Base-by-base conservation (phyloP, 1,139 yeast genomes). In the Yamadazyma atlantica region DNA sequence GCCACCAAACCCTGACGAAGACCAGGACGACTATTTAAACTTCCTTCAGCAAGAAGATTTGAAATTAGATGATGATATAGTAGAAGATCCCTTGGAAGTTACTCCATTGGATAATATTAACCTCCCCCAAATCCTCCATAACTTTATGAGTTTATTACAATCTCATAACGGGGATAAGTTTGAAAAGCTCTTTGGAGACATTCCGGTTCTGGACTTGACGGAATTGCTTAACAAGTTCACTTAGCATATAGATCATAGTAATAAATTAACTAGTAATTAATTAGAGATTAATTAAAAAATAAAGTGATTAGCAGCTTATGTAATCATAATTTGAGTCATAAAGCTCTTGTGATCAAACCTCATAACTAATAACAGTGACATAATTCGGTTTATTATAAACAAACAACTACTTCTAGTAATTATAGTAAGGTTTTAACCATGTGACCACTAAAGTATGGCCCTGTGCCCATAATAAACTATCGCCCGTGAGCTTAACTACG, bases 61-160 rank as follows among this genome's bases (percentile, higher is more conserved):
- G 62, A 18, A 68, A 62, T 39, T 69, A 62, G 79, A 78, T 33
- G 87, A 80, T 18, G 80, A 73, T 28, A 58, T 85, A 4, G 75
- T 73, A 18, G 97, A 89, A 52, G 96, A 92, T 59, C 90, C 96
- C 3, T 71, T 87, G 47, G 77, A 85, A 3, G 80, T 83, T 35
- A 83, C 89, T 2, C 82, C 95, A 1, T 66, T 92, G 41, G 97
- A 92, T 51, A 64, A 67, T 30, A 63, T 90, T 30, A 82, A 90
- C 51, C 77, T 88, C 7, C 82, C 79, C 27, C 53, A 50, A 18
- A 45, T 55, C 10, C 44, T 57, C 16, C 42, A 34, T 12, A 51
- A 51, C 15, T 57, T 57, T 33, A 37, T 46, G 6, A 21, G 23
- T n/a, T 39, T 49, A 24, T 36, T 55, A 18, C 45, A 46, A 33